These are phyloP conservation scores for Pichia ethanolica DNA, from an alignment of 805 yeast genomes.

Conservation along the genomic window DNA sequence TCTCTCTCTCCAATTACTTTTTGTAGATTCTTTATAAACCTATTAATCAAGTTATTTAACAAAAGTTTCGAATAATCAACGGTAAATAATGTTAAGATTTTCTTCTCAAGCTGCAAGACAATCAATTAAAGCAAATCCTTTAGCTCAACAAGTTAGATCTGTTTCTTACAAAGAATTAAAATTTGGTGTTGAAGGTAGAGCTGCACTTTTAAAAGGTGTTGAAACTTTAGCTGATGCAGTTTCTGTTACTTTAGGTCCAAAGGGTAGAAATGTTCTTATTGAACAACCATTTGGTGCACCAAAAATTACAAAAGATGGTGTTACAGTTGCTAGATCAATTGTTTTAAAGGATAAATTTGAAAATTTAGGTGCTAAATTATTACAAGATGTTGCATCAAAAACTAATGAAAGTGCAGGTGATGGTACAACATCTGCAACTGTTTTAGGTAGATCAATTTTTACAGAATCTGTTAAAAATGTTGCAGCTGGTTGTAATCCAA, in stretches of 20 bases:
- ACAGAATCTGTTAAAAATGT: constrained; percentile 94
- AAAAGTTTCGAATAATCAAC: no score
- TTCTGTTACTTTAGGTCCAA: constrained; percentile 93
- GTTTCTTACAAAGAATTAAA: constrained; percentile 84
- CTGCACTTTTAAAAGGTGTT: constrained; percentile 88
- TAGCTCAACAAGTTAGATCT: constrained; percentile 27
- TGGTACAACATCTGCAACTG: constrained; percentile 97
- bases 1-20: no score
- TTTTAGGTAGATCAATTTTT: constrained; percentile 90
- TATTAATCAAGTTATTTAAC: no score
- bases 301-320: constrained; percentile 98
- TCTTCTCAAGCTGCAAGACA: constrained; percentile 32
- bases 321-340: constrained; percentile 87
- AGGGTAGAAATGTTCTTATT: constrained; percentile 93
- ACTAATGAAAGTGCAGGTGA: constrained; percentile 98
- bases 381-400: constrained; percentile 95
- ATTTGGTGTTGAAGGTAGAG: constrained; percentile 97
- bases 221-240: constrained; percentile 94
- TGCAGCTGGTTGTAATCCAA: constrained; percentile 98
- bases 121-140: constrained; percentile 33
- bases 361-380: constrained; percentile 90
- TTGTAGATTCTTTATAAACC: no score
- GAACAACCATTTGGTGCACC: constrained; percentile 97
- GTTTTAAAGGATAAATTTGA: constrained; percentile 83
- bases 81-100: constrained; percentile 3